Evolutionary conservation across 257 asterid genomes (phyloP), one percentile per base, ranked within the genome.

Genomic region (Craterostigma plantagineum): DNA sequence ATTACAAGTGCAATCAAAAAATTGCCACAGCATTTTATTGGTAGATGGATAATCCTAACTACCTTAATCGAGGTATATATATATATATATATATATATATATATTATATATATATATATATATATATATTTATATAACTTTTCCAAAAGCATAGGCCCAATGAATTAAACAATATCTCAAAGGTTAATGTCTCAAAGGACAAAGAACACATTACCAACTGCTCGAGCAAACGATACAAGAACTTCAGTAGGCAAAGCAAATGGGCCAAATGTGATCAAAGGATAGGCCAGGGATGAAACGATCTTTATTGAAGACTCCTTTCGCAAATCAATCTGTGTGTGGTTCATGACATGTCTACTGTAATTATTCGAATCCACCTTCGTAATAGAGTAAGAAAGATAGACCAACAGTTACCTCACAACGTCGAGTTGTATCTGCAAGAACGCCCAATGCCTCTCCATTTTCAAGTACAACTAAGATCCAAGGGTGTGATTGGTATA

Each of bases 401-500:
- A 42, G 16, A 42, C 2, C 1, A 8, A 10, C 3, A 41, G 50
- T 14, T 71, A 87, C 98, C 93, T 79, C 95, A 57, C 95, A 79
- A 35, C 81, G 93, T 51, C 67, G 65, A 48, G 93, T 62, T 45
- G 95, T 87, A 74, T 87, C 98, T 0, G 95, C 98, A 66, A 87
- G 92, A 63, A 82, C 72, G 40, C 98, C 95, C 17, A 82, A 46
- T 45, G 98, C 71, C 67, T 80, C 81, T 50, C 98, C 98, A 49
- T 56, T 66, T 42, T 93, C 86, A 66, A 87, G 86, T 61, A 87
- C 71, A 9, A 72, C 91, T n/a, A 87, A 73, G 55, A 82, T 68
- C 98, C 98, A 87, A 17, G 98, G 98, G 63, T 87, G 98, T 42
- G 98, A 87, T 65, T 87, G 95, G 68, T 87, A 87, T 69, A 87